Evolutionary conservation across 495 filamentous ascomycete species (phyloP).

Genomic region (Clohesyomyces aquaticus): DNA sequence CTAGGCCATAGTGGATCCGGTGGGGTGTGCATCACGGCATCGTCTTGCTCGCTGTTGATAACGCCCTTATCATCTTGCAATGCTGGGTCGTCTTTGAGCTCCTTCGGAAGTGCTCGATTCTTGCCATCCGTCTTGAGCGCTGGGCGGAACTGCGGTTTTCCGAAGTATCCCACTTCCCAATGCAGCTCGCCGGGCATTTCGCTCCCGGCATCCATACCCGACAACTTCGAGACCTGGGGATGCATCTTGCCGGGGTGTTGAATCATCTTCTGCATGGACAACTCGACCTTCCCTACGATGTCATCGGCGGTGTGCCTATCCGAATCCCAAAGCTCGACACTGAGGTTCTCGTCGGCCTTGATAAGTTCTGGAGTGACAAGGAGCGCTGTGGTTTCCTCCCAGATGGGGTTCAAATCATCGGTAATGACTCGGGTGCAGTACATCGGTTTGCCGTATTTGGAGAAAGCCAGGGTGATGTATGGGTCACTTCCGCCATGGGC

Average conservation of each 20-base stretch:
- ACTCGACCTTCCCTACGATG: conserved; percentile 89
- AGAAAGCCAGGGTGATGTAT: conserved; percentile 77
- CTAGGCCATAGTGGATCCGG: conserved; percentile 93
- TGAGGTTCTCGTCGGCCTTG: conserved; percentile 89
- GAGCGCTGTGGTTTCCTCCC: conserved; percentile 86
- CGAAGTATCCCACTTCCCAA: conserved; percentile 95
- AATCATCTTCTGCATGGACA: conserved; percentile 92
- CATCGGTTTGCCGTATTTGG: conserved; percentile 96
- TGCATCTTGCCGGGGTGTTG: conserved; percentile 92
- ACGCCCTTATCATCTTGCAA: conserved; percentile 88
- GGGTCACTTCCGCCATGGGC: conserved; percentile 91
- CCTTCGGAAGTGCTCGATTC: conserved; percentile 71
- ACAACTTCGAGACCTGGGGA: conserved; percentile 81
- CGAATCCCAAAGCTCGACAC: conserved; percentile 94
- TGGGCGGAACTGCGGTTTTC: conserved; percentile 80
- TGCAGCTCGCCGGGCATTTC: conserved; percentile 91
- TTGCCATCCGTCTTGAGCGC: conserved; percentile 86
- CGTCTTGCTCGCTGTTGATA: conserved; percentile 74
- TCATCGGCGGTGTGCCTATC: conserved; percentile 88
- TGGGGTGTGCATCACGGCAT: conserved; percentile 84
- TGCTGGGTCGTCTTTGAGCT: conserved; percentile 70
- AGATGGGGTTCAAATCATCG: conserved; percentile 91
- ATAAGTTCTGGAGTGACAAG: conserved; percentile 85
- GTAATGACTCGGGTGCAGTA: conserved; percentile 95
- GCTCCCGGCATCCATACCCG: conserved; percentile 77